These are phyloP conservation scores for Hygrophila difformis DNA, from an alignment of 257 asterid genomes.

Conservation along the genomic window DNA sequence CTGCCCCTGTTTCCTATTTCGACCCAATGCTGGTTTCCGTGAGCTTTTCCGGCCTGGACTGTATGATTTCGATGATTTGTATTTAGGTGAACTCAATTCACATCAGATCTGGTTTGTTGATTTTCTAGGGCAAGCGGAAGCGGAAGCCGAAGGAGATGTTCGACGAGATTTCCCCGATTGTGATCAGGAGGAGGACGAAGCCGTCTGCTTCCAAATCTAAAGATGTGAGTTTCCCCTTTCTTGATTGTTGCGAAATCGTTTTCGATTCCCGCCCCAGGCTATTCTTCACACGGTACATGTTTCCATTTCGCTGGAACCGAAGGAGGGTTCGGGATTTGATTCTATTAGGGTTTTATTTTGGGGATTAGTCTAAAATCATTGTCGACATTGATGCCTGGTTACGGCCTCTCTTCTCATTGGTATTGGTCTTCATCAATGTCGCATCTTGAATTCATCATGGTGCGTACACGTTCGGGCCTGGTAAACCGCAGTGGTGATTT, in stretches of 20 bases:
- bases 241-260: too few relatives aligned
- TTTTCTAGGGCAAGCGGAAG: constrained; percentile 56
- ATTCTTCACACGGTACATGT: not conserved
- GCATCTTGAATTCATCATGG: not conserved
- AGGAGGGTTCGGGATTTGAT: not conserved
- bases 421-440: too few relatives aligned
- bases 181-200: constrained; percentile 31
- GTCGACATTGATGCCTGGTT: too few relatives aligned
- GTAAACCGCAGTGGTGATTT: not conserved
- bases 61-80: not conserved
- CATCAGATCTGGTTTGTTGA: constrained; percentile 28
- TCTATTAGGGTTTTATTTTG: not conserved
- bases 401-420: too few relatives aligned
- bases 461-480: not conserved
- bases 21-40: constrained; percentile 14
- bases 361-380: not conserved
- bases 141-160: constrained; percentile 59
- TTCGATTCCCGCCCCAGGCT: not conserved
- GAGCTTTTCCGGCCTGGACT: not conserved
- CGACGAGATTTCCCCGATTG: constrained; percentile 37
- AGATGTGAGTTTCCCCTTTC: not conserved
- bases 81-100: constrained; percentile 2
- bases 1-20: constrained; percentile 13
- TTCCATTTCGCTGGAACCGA: not conserved
- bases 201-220: not conserved